Evolutionary conservation across 768 basidiomycete species (phyloP).

Genomic region (Amanita fuliginea): DNA sequence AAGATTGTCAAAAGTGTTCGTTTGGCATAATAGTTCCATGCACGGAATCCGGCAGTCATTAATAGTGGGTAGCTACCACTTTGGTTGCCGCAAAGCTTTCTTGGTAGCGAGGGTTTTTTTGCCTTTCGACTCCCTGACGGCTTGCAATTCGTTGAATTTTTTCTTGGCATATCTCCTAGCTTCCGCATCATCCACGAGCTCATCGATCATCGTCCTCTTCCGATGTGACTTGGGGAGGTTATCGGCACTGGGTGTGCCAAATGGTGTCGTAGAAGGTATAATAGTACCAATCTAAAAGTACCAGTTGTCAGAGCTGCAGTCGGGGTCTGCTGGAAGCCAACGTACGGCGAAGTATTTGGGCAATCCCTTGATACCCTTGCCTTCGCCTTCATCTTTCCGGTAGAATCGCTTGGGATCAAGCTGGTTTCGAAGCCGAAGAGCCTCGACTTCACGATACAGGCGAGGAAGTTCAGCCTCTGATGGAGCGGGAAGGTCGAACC

Average conservation of each 20-base stretch:
- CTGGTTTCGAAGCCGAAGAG: conserved; percentile 75
- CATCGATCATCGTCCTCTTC: conserved; percentile 80
- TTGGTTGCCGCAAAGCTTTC: conserved; percentile 48
- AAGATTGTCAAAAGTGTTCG: conserved; percentile 82
- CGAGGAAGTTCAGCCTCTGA: conserved; percentile 69
- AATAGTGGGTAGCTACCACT: conserved; percentile 41
- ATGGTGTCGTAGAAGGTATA: conserved; percentile 57
- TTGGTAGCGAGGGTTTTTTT: conserved; percentile 59
- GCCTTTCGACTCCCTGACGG: conserved; percentile 55
- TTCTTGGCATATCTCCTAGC: conserved; percentile 82
- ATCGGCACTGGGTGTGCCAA: conserved; percentile 56
- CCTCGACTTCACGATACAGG: conserved; percentile 77
- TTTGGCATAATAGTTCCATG: conserved; percentile 22
- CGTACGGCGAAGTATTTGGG: conserved; percentile 87
- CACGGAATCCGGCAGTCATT: not conserved
- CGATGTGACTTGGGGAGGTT: conserved; percentile 61
- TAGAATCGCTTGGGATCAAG: conserved; percentile 92
- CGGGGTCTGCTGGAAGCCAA: conserved; percentile 6
- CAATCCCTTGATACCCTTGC: conserved; percentile 72
- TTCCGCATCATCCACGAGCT: conserved; percentile 82
- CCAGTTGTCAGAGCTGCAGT: not conserved
- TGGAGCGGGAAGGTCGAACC: conserved; percentile 87
- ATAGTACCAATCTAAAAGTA: conserved; percentile 65
- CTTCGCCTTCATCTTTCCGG: conserved; percentile 76
- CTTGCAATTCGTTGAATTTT: conserved; percentile 77